phyloP scores from a whole-genome alignment of 192 early-diverging fungal genomes.

The Anaeromyces robustus region DNA sequence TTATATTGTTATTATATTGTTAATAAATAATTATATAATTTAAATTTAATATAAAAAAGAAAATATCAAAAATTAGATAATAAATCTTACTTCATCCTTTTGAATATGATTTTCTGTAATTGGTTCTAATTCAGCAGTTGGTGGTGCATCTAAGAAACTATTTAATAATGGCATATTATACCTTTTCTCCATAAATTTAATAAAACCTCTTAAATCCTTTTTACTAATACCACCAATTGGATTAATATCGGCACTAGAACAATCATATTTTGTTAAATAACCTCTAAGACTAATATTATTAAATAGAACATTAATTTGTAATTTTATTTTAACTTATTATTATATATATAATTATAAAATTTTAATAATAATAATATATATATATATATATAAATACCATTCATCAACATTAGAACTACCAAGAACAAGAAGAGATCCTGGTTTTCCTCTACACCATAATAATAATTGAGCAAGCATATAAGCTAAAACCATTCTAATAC shows the following conservation, averaged over 20 bases:
- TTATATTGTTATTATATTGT: constrained; percentile 1
- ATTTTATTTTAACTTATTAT: no score
- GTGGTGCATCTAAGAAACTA: constrained; percentile 64
- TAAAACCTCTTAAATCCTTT: constrained; percentile 67
- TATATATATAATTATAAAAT: no score
- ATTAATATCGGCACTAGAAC: constrained; percentile 90
- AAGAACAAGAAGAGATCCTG: constrained; percentile 70
- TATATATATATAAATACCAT: constrained; percentile 24
- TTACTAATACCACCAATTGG: constrained; percentile 94
- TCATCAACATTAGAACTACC: constrained; percentile 98
- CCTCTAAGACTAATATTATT: constrained; percentile 55
- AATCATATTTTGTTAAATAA: constrained; percentile 98
- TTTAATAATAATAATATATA: background rate
- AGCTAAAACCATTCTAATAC: constrained; percentile 84
- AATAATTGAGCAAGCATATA: constrained; percentile 92
- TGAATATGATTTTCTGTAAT: constrained; percentile 68
- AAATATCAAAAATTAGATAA: background rate
- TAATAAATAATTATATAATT: background rate
- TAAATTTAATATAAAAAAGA: no score
- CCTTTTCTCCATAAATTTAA: constrained; percentile 44
- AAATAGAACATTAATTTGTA: no score
- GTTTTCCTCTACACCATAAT: constrained; percentile 61
- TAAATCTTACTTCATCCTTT: constrained; percentile 53
- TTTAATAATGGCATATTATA: constrained; percentile 41
- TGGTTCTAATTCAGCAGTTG: constrained; percentile 94